Conservation (phyloP, 345 rosid genomes). For the Syzygium aqueum region DNA sequence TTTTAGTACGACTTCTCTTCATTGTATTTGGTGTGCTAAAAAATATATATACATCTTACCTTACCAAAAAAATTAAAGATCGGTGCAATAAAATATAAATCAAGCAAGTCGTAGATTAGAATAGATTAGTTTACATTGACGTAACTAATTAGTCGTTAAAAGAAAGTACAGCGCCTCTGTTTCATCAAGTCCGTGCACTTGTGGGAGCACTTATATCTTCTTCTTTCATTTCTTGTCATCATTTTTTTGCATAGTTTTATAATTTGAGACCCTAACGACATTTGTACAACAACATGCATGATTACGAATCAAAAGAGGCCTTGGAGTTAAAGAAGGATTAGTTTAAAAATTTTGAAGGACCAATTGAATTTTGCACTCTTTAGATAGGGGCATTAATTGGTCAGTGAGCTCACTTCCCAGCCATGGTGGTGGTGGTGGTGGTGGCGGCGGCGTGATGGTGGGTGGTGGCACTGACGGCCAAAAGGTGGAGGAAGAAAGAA, state of each 20-base stretch:
- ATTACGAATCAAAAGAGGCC: background rate
- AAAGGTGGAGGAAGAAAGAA: background rate
- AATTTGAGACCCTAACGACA: background rate
- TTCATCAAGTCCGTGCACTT: background rate
- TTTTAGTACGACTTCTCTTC: too few relatives aligned
- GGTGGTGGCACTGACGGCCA: slow-evolving; percentile 10
- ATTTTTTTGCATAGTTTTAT: background rate
- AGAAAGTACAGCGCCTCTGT: background rate
- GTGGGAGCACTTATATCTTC: background rate
- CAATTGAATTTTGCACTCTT: background rate
- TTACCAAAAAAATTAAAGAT: background rate
- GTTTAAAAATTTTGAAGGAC: background rate
- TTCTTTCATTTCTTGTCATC: background rate
- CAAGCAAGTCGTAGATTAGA: background rate
- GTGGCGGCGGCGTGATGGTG: background rate
- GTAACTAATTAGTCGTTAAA: background rate
- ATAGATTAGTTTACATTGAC: background rate
- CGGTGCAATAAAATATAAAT: background rate
- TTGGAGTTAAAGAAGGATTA: background rate
- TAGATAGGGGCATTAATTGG: background rate
- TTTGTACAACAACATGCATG: background rate
- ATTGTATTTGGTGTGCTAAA: too few relatives aligned
- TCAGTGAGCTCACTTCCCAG: background rate
- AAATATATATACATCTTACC: too few relatives aligned
- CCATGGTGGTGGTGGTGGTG: background rate